Conservation (phyloP, 345 rosid species). For the Salix brachista region DNA sequence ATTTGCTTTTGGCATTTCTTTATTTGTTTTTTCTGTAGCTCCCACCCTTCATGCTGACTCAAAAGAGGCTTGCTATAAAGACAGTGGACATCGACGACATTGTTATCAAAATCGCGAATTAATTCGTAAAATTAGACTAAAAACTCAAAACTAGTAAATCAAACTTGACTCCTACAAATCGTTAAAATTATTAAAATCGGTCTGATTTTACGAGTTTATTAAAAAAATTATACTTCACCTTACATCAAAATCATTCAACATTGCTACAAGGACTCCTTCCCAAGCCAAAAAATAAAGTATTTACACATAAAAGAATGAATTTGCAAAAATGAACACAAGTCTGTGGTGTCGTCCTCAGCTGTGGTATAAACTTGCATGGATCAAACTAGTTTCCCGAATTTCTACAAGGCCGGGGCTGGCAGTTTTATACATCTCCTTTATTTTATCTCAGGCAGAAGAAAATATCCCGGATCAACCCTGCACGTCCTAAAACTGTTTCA, state of each 20-base stretch:
- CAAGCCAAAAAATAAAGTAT: neutral
- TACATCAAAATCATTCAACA: neutral
- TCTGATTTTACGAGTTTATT: too few relatives aligned
- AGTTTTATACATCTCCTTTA: neutral
- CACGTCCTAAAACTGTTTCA: neutral
- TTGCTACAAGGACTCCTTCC: neutral
- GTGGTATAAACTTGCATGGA: neutral
- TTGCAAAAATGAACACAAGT: neutral
- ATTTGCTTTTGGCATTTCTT: neutral
- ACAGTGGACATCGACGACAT: conserved; percentile 46
- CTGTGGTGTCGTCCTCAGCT: neutral
- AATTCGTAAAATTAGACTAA: too few relatives aligned
- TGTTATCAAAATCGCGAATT: too few relatives aligned
- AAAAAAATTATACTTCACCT: too few relatives aligned
- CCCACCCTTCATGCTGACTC: conserved; percentile 25
- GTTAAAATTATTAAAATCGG: too few relatives aligned
- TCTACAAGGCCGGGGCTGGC: neutral
- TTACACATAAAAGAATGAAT: neutral
- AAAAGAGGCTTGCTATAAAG: conserved; percentile 50
- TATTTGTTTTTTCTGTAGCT: neutral
- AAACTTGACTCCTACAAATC: too few relatives aligned
- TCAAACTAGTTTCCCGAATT: neutral
- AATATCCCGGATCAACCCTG: conserved; percentile 1
- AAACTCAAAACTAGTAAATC: too few relatives aligned
- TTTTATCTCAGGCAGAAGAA: neutral